Percentiles rank a stretch among this genome's conserved stretches.
These are phyloP conservation scores for Stemphylium lycopersici DNA, from an alignment of 2,329 filamentous ascomycete genomes.

Conservation along the genomic window DNA sequence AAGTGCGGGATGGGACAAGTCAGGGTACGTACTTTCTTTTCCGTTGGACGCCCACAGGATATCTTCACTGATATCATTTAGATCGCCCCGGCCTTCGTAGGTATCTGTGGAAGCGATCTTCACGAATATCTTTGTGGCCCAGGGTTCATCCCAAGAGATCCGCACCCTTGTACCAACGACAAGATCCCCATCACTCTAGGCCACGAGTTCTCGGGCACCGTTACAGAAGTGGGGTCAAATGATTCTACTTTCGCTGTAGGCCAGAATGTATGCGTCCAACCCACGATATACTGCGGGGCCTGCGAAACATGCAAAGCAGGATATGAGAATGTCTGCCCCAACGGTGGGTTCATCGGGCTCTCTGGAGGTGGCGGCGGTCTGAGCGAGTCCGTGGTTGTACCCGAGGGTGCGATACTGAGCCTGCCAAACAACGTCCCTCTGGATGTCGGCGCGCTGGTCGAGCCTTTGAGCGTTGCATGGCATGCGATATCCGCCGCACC, in stretches of 20 bases:
- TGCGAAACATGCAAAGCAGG: constrained; percentile 63
- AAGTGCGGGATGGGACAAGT: constrained; percentile 59
- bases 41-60: neutral
- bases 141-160: constrained; percentile 56
- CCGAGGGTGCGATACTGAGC: constrained; percentile 55
- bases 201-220: constrained; percentile 68
- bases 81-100: constrained; percentile 56
- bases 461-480: constrained; percentile 69
- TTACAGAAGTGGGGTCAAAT: constrained; percentile 63
- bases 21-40: constrained; percentile 33
- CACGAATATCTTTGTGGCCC: constrained; percentile 60
- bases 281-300: constrained; percentile 63
- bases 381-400: constrained; percentile 61
- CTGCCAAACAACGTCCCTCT: constrained; percentile 60
- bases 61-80: constrained; percentile 15
- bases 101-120: constrained; percentile 60
- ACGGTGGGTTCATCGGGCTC: constrained; percentile 60
- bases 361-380: constrained; percentile 62
- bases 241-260: constrained; percentile 59
- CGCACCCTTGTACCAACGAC: constrained; percentile 65
- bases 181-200: constrained; percentile 66
- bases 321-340: constrained; percentile 64
- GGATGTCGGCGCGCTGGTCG: constrained; percentile 64
- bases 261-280: constrained; percentile 64
- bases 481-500: constrained; percentile 63